Evolutionary conservation across 306 rosid genomes (phyloP), one percentile per base, ranked within the genome.

Genomic region (Betula pendula): DNA sequence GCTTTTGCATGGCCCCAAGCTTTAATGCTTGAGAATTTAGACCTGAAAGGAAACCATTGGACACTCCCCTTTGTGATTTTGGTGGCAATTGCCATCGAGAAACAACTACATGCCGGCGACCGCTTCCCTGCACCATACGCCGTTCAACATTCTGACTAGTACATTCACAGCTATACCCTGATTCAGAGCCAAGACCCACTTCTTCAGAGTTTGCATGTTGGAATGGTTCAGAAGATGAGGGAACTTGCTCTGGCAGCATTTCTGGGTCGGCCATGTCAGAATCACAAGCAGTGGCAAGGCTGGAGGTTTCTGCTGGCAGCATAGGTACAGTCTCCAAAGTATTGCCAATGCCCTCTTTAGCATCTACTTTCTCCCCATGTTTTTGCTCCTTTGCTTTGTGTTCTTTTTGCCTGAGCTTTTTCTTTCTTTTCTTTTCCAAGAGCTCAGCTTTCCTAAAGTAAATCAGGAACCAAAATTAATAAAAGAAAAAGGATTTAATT

Each of bases 381-480:
- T 77, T 76, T 76, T 78, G 90, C 71, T 86, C 96, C 80, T 83
- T 90, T 27, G 84, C 87, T 83, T 76, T 89, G 38, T 87, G 92
- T 69, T 90, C 94, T 85, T 90, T 93, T 71, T 88, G 97, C 80
- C 96, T 86, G 48, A 90, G 88, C 83, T 90, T 94, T 78, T 89
- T 91, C 88, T 82, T 92, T 75, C 91, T 89, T 80, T 84, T 91
- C 87, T 84, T 87, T 87, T 84, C 90, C 89, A 87, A 81, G 77
- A 90, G 80, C 68, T 86, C 93, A 73, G 88, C 87, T 85, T 91
- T 91, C 79, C 98, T 94, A 76, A 48, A 82, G 67, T 51, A 73
- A 74, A 16, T 74, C 82, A 42, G 38, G 47, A 70, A 7, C 48
- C 13, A 76, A 75, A 81, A 19, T 43, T 40, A 47, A 71, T 72